Base-by-base conservation (phyloP, 2,329 filamentous ascomycete genomes). In the Colletotrichum sp. region DNA sequence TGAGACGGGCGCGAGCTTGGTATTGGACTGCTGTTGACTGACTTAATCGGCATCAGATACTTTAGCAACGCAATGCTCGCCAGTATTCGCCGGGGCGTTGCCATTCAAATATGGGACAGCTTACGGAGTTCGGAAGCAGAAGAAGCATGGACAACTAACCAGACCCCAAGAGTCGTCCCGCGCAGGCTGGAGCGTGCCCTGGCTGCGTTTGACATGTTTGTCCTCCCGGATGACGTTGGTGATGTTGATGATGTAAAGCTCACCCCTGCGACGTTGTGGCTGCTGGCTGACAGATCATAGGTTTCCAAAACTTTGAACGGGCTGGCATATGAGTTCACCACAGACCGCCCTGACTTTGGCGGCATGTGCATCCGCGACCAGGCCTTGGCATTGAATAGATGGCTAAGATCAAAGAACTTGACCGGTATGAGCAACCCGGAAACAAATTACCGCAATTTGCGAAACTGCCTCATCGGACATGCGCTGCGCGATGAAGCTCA, bases 181-280 rank as follows among this genome's bases (percentile, higher is more conserved):
- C 68, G 68, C 18, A 75, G 78, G 9, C 86, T 98, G 24, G 96
- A 98, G 81, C 89, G 90, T 71, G 93, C 93, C 2, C 85, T 98
- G 18, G 93, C 92, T 24, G 93, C 93, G 16, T 98, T 97, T 81
- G 97, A 98, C 82, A 89, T 98, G 83, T 98, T 98, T 83, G 91
- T 98, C 59, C 86, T 96, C 33, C 91, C 93, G 76, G 93, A 93
- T 69, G 89, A 91, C 21, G 87, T 88, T 34, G 92, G 93, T n/a
- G 95, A 97, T 80, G 84, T 96, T 66, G 89, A 93, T 70, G 91
- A 95, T 84, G 93, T 93, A 83, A 71, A 89, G 79, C 38, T 66
- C 9, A 18, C 24, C 24, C 18, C 38, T 65, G 62, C n/a, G 24
- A 66, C 62, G 73, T n/a, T 63, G 29, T 12, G 24, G 61, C 68